Evolutionary conservation across 164 flowering plant species (phyloP), one percentile per base, ranked within the genome.

Genomic region (Umbilicus rupestris): DNA sequence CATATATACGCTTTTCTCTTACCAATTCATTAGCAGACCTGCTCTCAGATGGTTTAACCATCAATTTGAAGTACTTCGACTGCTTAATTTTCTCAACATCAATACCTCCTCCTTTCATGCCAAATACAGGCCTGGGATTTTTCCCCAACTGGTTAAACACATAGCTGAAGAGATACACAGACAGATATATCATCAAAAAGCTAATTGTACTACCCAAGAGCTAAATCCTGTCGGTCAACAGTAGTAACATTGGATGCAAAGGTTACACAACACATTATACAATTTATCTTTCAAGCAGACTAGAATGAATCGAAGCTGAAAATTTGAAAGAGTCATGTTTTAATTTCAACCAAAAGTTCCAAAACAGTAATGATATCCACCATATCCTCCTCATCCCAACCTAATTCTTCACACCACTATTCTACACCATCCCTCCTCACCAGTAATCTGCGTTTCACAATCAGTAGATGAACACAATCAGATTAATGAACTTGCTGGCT

Each of bases 1-100:
- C 31, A 17, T 47, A 14, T 20, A 52, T 50, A 20, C n/a, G 20
- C 19, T n/a, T 62, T 58, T 14, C 64, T 28, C 80, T 4, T 82
- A 87, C 91, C 85, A 49, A 57, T 70, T 73, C 72, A 69, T 68
- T 71, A 17, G 22, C 33, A 66, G 63, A 24, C 39, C 37, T 72
- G 66, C 64, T 78, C 44, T 79, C 77, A 57, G 74, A 64, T 39
- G 80, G 81, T 60, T 59, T 76, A 70, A 81, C 71, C 62, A 83
- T 78, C 47, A 81, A 71, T 17, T 57, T 77, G 59, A 86, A 86
- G 73, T 82, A 76, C 69, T 87, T 85, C 57, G 97, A 93, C 74
- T 84, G 78, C 81, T 73, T 85, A 60, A 90, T 78, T 76, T 86
- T 90, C 70, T 87, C 86, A 59, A 86, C 52, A 64, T 89, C 89